Base-by-base conservation (phyloP, 441 rosid genomes). In the Aleurites moluccanus region DNA sequence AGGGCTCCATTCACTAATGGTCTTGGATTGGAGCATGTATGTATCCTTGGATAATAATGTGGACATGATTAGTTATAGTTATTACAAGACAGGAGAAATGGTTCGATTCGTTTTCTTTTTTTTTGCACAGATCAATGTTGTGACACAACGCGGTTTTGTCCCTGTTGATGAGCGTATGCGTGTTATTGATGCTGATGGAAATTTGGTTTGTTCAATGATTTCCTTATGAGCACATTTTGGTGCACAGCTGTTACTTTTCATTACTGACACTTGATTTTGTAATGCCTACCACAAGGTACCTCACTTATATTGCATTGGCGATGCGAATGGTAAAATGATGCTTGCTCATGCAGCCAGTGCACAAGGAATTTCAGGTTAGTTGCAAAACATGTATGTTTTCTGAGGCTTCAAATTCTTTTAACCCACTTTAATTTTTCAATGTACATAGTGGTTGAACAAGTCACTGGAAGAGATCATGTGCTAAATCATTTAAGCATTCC, bases 261-360 rank as follows among this genome's bases (percentile, higher is more conserved):
- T 64, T 52, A 35, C 53, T 76, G 62, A 52, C 21, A 65, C 65
- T 61, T 65, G 57, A 67, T 67, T 79, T 60, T 33, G 10, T 23
- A 42, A 42, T 50, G 2, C 38, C 59, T 67, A 68, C 28, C 65
- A 28, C 73, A 77, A 93, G 98, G 92, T 93, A 71, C 94, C 98
- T 52, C 85, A 91, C 74, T 73, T 93, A 56, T 93, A 86, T 76
- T 93, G 92, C 82, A 92, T 92, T 74, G 96, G 96, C 72, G 98
- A 95, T 88, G 98, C 94, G 40, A 93, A 93, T 72, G 99, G 99
- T 73, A 95, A 93, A 88, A 80, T 96, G 97, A 96, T 96, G 99
- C 99, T 96, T 14, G 99, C 99, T 75, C 99, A 93, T 85, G 96
- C 98, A 63, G 99, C 99, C 64, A 95, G 97, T 80, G 99, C 99